phyloP scores from a whole-genome alignment of 805 yeast species.

The Wickerhamiella azyma region DNA sequence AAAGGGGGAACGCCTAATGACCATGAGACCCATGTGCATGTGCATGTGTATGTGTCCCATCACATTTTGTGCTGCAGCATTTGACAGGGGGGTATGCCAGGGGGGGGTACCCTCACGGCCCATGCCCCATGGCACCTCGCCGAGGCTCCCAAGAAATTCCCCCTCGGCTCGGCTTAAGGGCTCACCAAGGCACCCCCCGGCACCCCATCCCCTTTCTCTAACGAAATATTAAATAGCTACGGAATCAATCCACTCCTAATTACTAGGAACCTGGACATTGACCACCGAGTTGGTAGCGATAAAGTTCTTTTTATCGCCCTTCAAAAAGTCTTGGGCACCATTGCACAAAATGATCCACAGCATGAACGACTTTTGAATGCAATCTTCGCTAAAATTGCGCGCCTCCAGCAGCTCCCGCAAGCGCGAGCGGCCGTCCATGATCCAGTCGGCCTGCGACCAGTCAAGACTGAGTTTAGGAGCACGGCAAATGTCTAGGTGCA shows the following conservation, averaged over 20 bases:
- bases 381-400: slow-evolving; percentile 4
- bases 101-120: no score
- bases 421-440: slow-evolving; percentile 8
- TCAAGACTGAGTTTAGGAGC: slow-evolving; percentile 4
- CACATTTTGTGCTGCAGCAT: no score
- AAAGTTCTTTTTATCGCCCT: slow-evolving; percentile 7
- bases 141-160: no score
- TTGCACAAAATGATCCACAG: slow-evolving; percentile 8
- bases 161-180: no score
- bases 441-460: slow-evolving; percentile 9
- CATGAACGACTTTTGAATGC: slow-evolving; percentile 5
- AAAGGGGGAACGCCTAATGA: no score
- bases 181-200: no score
- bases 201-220: not conserved
- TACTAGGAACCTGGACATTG: not conserved
- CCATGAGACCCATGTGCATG: no score
- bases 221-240: not conserved
- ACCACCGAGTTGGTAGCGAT: slow-evolving; percentile 37
- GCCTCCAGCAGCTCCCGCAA: slow-evolving; percentile 4
- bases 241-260: not conserved
- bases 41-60: no score
- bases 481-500: slow-evolving; percentile 5
- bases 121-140: no score
- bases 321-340: slow-evolving; percentile 8
- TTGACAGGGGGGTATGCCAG: no score